A percentile compares a stretch with the other conserved stretches of the same genome.
phyloP scores from a whole-genome alignment of 495 filamentous ascomycete species.

The Filosporella fistucella region DNA sequence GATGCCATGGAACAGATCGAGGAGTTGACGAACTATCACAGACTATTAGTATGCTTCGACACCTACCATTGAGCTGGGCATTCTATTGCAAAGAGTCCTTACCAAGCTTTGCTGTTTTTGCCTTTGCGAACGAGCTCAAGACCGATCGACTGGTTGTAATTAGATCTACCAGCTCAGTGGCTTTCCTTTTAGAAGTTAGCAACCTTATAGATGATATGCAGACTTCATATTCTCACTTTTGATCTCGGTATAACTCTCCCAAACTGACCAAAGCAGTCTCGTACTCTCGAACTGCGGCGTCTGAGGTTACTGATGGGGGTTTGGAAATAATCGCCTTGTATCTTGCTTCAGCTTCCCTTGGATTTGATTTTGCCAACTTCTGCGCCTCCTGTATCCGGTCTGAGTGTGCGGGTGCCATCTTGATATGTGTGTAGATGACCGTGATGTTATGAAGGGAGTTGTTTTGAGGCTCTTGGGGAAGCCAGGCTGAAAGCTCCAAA shows the following conservation, averaged over 20 bases:
- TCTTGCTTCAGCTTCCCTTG: constrained; percentile 71
- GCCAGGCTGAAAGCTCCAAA: not conserved
- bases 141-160: constrained; percentile 86
- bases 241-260: constrained; percentile 88
- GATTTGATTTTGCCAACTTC: constrained; percentile 72
- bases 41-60: no score
- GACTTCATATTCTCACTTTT: constrained; percentile 47
- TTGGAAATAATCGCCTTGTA: constrained; percentile 87
- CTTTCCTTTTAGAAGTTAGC: constrained; percentile 45
- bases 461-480: not conserved
- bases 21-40: constrained; percentile 80
- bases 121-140: constrained; percentile 93
- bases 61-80: constrained; percentile 6
- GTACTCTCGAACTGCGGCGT: constrained; percentile 82
- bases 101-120: constrained; percentile 98
- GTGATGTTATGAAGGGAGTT: not conserved
- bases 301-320: constrained; percentile 71
- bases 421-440: constrained; percentile 18
- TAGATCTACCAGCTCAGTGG: constrained; percentile 84
- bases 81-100: constrained; percentile 17
- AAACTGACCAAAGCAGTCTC: constrained; percentile 78
- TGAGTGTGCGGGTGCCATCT: constrained; percentile 43
- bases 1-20: constrained; percentile 91
- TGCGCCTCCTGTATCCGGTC: constrained; percentile 65
- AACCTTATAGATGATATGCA: not conserved